Evolutionary conservation across 2,329 filamentous ascomycete genomes (phyloP), one percentile per base, ranked within the genome.

Genomic region (Purpureocillium lavendulum): DNA sequence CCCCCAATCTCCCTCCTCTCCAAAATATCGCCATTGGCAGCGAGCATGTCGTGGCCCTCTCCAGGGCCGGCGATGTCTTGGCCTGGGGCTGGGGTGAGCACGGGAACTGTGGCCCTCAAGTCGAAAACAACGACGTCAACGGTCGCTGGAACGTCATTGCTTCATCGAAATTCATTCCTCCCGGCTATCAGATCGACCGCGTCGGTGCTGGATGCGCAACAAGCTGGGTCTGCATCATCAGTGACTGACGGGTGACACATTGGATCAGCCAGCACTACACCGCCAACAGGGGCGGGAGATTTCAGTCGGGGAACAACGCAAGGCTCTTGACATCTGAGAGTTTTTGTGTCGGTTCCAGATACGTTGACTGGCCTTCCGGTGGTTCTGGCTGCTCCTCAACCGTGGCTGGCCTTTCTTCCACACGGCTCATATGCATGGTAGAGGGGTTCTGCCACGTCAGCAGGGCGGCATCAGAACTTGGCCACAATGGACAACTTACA

Each of bases 1-100:
- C 86, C 1, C 55, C 62, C 2, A 65, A 67, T 17, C 57, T 94
- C 1, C 80, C 82, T 0, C 54, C 56, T 2, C 53, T 88, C 4
- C 61, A 65, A 9, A 66, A 69, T 17, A 73, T 97, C n/a, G 84
- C 85, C 3, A 76, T 84, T 34, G 92, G 92, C 0, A 96, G 90
- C 55, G 92, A 97, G 60, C 92, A 98, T 60, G 79, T 77, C n/a
- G 61, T 97, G 45, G 86, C 80, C 8, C 61, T 90, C 18, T 79
- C 84, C 0, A 64, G 63, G 9, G 67, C 73, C 15, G 77, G 77
- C 2, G 74, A 81, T 37, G 77, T 95, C 1, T 63, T 94, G 36
- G 77, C 86, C 2, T 97, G 90, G 87, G 92, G 92, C 15, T 98
- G 92, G 92, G 89, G 88, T 2, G 90, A 97, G 62, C 92, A 98